phyloP scores from a whole-genome alignment of 805 yeast genomes.

The Nakazawaea anatomiae region DNA sequence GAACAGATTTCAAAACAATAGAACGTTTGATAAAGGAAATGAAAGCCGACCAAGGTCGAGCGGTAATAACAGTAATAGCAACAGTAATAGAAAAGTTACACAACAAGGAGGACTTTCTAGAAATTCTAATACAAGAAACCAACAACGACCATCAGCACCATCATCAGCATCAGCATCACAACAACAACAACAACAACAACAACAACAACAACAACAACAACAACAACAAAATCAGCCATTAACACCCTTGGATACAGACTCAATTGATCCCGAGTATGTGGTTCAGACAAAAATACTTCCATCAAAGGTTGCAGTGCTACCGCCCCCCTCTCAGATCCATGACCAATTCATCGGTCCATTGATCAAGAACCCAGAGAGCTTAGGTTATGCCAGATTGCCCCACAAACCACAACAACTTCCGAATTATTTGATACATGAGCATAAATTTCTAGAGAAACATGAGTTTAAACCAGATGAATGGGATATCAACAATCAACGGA shows the following conservation, averaged over 20 bases:
- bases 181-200: slow-evolving; percentile 19
- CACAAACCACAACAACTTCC: slow-evolving; percentile 19
- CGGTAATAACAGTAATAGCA: slow-evolving; percentile 1
- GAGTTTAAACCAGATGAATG: slow-evolving; percentile 41
- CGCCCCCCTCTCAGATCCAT: slow-evolving; percentile 6
- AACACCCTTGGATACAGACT: neutral
- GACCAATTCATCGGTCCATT: slow-evolving; percentile 24
- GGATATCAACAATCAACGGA: slow-evolving; percentile 71
- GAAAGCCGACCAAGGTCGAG: neutral
- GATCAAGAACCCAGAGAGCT: slow-evolving; percentile 19
- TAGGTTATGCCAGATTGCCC: slow-evolving; percentile 21
- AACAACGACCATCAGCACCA: slow-evolving; percentile 23
- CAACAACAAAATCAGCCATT: neutral
- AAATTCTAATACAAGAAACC: neutral
- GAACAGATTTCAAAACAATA: neutral
- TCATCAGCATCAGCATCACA: slow-evolving; percentile 12
- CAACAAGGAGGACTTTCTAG: too few relatives aligned
- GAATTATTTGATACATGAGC: slow-evolving; percentile 25
- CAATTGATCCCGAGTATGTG: slow-evolving; percentile 4
- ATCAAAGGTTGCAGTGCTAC: neutral
- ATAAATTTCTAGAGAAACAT: slow-evolving; percentile 27
- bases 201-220: slow-evolving; percentile 17
- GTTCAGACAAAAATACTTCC: slow-evolving; percentile 17
- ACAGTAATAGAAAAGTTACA: neutral
- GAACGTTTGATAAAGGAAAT: slow-evolving; percentile 2